Percentiles rank a stretch among this genome's conserved stretches.
Evolutionary conservation across 1,284 basidiomycete species (phyloP).

Genomic region (Clitocybe nebularis): DNA sequence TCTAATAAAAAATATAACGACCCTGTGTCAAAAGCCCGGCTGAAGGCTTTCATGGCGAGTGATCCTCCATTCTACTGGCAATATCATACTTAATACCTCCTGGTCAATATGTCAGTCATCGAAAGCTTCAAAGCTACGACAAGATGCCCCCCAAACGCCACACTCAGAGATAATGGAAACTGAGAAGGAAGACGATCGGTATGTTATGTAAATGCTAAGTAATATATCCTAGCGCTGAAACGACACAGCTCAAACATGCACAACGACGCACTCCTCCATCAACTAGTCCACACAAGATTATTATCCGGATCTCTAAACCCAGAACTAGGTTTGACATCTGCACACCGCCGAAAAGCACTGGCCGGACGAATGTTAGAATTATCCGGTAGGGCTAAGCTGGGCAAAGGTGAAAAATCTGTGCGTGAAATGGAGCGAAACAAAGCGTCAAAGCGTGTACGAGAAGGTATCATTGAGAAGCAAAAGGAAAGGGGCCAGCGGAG

Average conservation of each 20-base stretch:
- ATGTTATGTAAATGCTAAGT: slow-evolving; percentile 5
- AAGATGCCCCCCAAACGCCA: slow-evolving; percentile 23
- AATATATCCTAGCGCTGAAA: neutral
- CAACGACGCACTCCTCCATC: slow-evolving; percentile 73
- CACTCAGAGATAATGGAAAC: slow-evolving; percentile 26
- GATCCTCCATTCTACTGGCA: slow-evolving; percentile 1
- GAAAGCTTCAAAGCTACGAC: slow-evolving; percentile 59
- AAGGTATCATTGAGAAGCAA: slow-evolving; percentile 62
- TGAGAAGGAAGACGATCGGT: slow-evolving; percentile 48
- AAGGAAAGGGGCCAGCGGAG: slow-evolving; percentile 47
- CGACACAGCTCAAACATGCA: slow-evolving; percentile 57
- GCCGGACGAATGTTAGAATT: slow-evolving; percentile 72
- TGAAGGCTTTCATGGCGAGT: slow-evolving; percentile 70
- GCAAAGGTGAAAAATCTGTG: slow-evolving; percentile 63
- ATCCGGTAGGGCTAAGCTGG: slow-evolving; percentile 59
- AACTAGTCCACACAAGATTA: slow-evolving; percentile 71
- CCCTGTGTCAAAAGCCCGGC: slow-evolving; percentile 37
- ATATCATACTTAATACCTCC: neutral
- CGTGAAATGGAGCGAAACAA: slow-evolving; percentile 59
- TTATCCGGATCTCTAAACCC: slow-evolving; percentile 66
- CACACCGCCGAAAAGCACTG: slow-evolving; percentile 65
- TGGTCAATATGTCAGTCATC: slow-evolving; percentile 62
- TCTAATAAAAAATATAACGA: slow-evolving; percentile 20
- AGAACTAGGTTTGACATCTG: slow-evolving; percentile 57
- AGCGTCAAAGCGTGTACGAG: slow-evolving; percentile 65